Base-by-base conservation (phyloP, 176 grass and related monocot species). In the Secale cereale region DNA sequence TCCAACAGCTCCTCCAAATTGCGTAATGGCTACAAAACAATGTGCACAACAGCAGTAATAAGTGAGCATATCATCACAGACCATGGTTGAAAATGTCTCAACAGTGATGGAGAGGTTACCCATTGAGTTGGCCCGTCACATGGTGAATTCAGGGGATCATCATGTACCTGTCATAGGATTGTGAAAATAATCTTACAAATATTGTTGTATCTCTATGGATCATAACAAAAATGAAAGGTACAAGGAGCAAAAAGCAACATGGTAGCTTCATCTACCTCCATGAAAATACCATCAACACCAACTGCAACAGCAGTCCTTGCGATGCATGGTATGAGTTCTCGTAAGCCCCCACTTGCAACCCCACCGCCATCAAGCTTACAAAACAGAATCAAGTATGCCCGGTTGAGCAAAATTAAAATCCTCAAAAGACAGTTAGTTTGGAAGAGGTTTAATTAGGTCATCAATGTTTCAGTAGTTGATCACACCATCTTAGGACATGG, bases 101-200 rank as follows among this genome's bases (percentile, higher is more conserved):
- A 46, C 1, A 46, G 26, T 8, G 15, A 72, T 60, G 23, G 26
- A 72, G 68, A 31, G 37, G 68, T 65, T 64, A 98, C 93, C 96
- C 96, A 95, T 87, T 98, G 96, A 59, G 96, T 98, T 79, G 96
- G 96, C 54, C 91, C 96, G n/a, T 98, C 96, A 30, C 92, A 94
- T 78, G 96, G 96, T 70, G 96, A 91, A 61, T 80, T 94, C 72
- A 98, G 29, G 59, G 96, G 96, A 78, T 98, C 87, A 79, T 98
- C 93, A 57, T 98, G 96, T 71, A 98, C 96, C 96, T 98, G 23
- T 63, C 54, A 61, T 1, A 25, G 6, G 17, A 69, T 73, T 37
- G 46, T 79, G 45, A 35, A 74, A 65, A 31, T 10, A 74, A 56
- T 71, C 39, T 70, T 66, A 19, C 13, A 50, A 2, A 20, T 59